Conservation (phyloP, 1,139 yeast genomes). For the Protomyces inundatus region DNA sequence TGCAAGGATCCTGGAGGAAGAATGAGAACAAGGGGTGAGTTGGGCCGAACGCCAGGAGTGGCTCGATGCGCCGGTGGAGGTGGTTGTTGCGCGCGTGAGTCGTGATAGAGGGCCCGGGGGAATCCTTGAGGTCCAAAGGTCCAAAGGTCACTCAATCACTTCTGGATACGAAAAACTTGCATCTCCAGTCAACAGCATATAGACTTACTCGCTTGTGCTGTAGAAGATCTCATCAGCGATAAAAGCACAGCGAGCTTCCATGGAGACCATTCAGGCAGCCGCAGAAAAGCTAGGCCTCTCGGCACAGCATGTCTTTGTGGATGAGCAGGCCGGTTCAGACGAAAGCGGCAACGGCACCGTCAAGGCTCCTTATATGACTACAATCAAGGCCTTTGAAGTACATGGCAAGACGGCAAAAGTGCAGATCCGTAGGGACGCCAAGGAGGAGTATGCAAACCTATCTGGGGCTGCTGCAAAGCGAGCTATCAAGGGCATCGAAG, state of each 20-base stretch:
- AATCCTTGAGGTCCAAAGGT: too few species aligned
- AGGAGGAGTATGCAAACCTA: constrained; percentile 63
- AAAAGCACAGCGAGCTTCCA: not conserved
- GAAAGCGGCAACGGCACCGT: constrained; percentile 56
- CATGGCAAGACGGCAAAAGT: constrained; percentile 51
- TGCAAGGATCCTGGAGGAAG: too few species aligned
- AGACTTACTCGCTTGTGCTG: too few species aligned
- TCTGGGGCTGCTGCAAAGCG: constrained; percentile 91
- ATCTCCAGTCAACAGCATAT: too few species aligned
- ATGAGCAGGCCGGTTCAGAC: constrained; percentile 69
- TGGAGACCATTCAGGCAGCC: not conserved
- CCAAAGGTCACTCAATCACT: too few species aligned
- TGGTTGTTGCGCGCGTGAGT: too few species aligned
- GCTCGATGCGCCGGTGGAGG: too few species aligned
- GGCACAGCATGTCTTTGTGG: constrained; percentile 40
- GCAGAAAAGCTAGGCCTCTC: not conserved
- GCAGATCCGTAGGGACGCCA: constrained; percentile 62
- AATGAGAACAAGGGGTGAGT: too few species aligned
- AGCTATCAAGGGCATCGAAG: constrained; percentile 94
- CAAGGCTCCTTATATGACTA: constrained; percentile 64
- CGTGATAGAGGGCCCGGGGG: too few species aligned
- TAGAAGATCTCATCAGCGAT: too few species aligned
- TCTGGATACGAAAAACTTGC: too few species aligned
- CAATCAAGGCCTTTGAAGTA: constrained; percentile 73
- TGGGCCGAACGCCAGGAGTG: too few species aligned